Conservation (phyloP, 2,329 filamentous ascomycete species). For the Zarea fungicola region DNA sequence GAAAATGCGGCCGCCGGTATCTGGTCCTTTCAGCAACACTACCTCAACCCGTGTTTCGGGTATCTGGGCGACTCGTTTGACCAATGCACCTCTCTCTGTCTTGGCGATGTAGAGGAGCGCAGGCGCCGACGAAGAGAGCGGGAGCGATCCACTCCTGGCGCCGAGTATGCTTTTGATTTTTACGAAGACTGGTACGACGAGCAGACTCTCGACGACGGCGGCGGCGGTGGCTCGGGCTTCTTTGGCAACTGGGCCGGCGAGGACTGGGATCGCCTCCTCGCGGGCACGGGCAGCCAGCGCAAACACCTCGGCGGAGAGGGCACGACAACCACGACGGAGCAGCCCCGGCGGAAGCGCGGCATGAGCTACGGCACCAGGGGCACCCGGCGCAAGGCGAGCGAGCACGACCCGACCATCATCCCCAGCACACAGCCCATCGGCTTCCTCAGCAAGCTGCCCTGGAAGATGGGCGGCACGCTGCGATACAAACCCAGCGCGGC, state of each 20-base stretch:
- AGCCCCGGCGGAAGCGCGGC: constrained; percentile 67
- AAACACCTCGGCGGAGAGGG: constrained; percentile 27
- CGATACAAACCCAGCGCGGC: constrained; percentile 88
- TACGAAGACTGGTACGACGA: constrained; percentile 92
- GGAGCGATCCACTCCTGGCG: constrained; percentile 51
- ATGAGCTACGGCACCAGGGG: constrained; percentile 86
- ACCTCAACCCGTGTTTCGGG: constrained; percentile 74
- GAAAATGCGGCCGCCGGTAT: constrained; percentile 88
- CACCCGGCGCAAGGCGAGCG: constrained; percentile 42
- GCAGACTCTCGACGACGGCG: constrained; percentile 34
- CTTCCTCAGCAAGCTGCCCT: constrained; percentile 78
- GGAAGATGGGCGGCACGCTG: constrained; percentile 74
- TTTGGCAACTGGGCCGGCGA: constrained; percentile 72
- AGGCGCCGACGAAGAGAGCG: constrained; percentile 63
- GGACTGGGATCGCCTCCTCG: constrained; percentile 78
- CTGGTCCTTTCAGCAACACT: constrained; percentile 82
- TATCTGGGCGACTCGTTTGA: constrained; percentile 62
- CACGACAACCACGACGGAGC: constrained; percentile 42
- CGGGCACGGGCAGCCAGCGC: constrained; percentile 54
- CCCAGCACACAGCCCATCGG: constrained; percentile 80
- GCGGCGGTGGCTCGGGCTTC: constrained; percentile 47
- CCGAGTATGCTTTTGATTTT: constrained; percentile 90
- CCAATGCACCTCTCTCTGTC: constrained; percentile 66
- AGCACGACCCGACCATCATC: constrained; percentile 82
- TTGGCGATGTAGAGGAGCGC: constrained; percentile 69